phyloP scores from a whole-genome alignment of 257 asterid genomes.

The Fraxinus excelsior region DNA sequence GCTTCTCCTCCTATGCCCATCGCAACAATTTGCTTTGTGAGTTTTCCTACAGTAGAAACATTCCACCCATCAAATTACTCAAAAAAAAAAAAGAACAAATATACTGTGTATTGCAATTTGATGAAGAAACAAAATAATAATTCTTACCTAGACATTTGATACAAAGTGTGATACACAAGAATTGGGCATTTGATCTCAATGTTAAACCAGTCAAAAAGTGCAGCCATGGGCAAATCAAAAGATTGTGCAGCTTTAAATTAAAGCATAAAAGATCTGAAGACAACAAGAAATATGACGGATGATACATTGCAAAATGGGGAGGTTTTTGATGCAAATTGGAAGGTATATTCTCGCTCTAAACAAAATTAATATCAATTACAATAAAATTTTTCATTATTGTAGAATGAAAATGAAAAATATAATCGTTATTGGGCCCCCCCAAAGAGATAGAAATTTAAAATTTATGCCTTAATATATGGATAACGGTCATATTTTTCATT shows the following conservation, averaged over 20 bases:
- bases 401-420: too few relatives aligned
- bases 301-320: conserved; percentile 1
- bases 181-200: neutral
- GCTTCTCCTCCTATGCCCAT: conserved; percentile 52
- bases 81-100: neutral
- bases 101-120: neutral
- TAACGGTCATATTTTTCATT: too few relatives aligned
- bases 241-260: neutral
- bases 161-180: neutral
- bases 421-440: too few relatives aligned
- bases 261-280: neutral
- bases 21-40: conserved; percentile 21
- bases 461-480: too few relatives aligned
- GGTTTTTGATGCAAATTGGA: too few relatives aligned
- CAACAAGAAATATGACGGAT: neutral
- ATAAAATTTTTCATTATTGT: too few relatives aligned
- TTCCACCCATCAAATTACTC: neutral
- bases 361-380: too few relatives aligned
- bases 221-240: neutral
- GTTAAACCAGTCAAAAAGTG: neutral
- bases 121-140: neutral
- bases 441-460: too few relatives aligned
- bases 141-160: conserved; percentile 30
- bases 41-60: conserved; percentile 18
- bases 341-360: too few relatives aligned